Percentiles rank a stretch among this genome's conserved stretches.
Conservation (phyloP, 805 yeast species). For the Saturnispora hagleri region DNA sequence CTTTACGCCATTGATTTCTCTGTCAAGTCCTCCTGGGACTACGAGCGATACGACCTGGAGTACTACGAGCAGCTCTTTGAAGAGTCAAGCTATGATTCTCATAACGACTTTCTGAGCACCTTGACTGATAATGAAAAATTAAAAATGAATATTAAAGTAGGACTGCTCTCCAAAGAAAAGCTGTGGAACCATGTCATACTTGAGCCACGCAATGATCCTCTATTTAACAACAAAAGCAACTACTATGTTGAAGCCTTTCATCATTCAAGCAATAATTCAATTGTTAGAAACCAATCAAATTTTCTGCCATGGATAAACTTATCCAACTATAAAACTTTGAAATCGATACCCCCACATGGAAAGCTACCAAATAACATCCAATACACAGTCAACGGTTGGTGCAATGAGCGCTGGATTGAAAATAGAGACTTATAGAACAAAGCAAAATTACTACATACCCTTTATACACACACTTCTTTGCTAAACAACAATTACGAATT, state of each 20-base stretch:
- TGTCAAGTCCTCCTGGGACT: conserved; percentile 24
- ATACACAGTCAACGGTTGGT: conserved; percentile 45
- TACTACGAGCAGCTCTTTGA: conserved; percentile 20
- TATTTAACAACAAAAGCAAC: background rate
- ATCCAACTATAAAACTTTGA: conserved; percentile 14
- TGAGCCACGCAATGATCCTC: conserved; percentile 39
- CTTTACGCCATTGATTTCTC: conserved; percentile 41
- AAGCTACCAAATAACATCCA: conserved; percentile 25
- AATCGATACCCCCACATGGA: conserved; percentile 24
- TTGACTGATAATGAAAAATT: conserved; percentile 10
- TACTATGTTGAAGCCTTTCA: conserved; percentile 11
- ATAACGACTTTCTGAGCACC: conserved; percentile 20
- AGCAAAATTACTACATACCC: background rate
- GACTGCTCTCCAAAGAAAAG: conserved; percentile 37
- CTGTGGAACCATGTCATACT: conserved; percentile 46
- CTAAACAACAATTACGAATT: background rate
- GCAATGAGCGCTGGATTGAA: conserved; percentile 34
- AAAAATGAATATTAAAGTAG: conserved; percentile 26
- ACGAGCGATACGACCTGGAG: conserved; percentile 29
- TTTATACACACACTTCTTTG: background rate
- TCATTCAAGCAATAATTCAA: background rate
- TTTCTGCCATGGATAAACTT: conserved; percentile 24
- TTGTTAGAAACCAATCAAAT: conserved; percentile 21
- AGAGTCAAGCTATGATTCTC: conserved; percentile 16
- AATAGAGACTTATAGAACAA: background rate